Percentiles rank a stretch among this genome's conserved stretches.
phyloP scores from a whole-genome alignment of 2,329 filamentous ascomycete genomes.

The Fusarium anthophilum region DNA sequence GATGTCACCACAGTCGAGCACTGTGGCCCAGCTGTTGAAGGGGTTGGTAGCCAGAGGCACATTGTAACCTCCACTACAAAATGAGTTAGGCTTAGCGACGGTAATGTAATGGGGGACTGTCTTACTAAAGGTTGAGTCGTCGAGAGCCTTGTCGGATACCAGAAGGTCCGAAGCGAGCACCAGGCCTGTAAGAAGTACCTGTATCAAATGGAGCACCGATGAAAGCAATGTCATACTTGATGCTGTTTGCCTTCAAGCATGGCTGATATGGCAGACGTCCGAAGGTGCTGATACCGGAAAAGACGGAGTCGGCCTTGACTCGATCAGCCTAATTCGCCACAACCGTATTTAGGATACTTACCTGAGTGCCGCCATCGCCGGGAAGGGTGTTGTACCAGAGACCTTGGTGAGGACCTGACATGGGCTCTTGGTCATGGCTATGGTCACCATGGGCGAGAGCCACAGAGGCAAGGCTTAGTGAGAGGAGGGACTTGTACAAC shows the following conservation, averaged over 20 bases:
- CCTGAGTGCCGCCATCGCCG: slow-evolving; percentile 85
- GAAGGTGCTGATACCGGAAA: slow-evolving; percentile 88
- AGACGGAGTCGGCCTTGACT: slow-evolving; percentile 81
- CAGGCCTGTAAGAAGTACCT: slow-evolving; percentile 84
- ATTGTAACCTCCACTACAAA: slow-evolving; percentile 81
- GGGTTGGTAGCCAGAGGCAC: slow-evolving; percentile 82
- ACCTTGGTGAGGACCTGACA: slow-evolving; percentile 75
- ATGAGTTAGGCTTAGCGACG: background rate
- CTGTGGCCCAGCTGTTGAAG: slow-evolving; percentile 81
- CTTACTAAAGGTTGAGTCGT: slow-evolving; percentile 86
- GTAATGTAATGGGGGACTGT: slow-evolving; percentile 26
- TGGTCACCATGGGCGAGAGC: slow-evolving; percentile 66
- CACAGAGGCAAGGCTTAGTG: slow-evolving; percentile 57
- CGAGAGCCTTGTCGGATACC: slow-evolving; percentile 88
- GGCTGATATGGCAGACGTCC: slow-evolving; percentile 81
- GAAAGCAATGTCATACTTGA: slow-evolving; percentile 86
- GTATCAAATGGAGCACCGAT: slow-evolving; percentile 88
- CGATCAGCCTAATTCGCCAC: background rate
- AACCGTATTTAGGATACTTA: slow-evolving; percentile 39
- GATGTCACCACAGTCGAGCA: slow-evolving; percentile 86
- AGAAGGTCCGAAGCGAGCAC: slow-evolving; percentile 84
- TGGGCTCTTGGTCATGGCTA: slow-evolving; percentile 64
- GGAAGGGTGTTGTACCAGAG: slow-evolving; percentile 87
- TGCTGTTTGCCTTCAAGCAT: slow-evolving; percentile 63
- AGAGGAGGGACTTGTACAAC: slow-evolving; percentile 44